Conservation (phyloP, 1,139 yeast species). For the Diutina mesorugosa region DNA sequence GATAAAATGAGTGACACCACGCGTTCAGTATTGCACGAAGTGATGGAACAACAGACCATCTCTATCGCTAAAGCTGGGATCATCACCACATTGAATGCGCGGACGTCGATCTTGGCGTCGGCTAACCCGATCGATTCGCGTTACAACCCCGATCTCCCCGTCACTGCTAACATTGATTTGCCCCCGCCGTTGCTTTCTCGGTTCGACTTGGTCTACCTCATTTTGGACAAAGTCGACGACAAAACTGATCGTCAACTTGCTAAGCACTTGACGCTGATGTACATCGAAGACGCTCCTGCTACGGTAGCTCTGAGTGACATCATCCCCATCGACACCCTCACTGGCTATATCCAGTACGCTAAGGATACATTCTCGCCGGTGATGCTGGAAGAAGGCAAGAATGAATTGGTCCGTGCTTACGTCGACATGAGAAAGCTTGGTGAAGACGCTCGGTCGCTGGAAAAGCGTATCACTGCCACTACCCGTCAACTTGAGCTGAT, state of each 20-base stretch:
- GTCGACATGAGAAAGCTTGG: slow-evolving; percentile 93
- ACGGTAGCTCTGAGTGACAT: slow-evolving; percentile 56
- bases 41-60: slow-evolving; percentile 98
- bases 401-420: slow-evolving; percentile 77
- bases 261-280: slow-evolving; percentile 81
- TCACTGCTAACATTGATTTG: slow-evolving; percentile 84
- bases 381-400: slow-evolving; percentile 68
- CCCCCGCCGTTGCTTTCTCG: slow-evolving; percentile 94
- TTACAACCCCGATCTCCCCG: slow-evolving; percentile 87
- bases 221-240: slow-evolving; percentile 87
- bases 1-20: slow-evolving; percentile 96
- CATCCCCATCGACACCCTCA: slow-evolving; percentile 76
- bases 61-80: slow-evolving; percentile 98
- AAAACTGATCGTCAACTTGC: slow-evolving; percentile 77
- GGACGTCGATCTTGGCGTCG: slow-evolving; percentile 90
- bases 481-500: slow-evolving; percentile 93
- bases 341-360: slow-evolving; percentile 84
- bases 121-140: slow-evolving; percentile 97
- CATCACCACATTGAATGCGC: slow-evolving; percentile 89
- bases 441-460: slow-evolving; percentile 77
- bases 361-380: slow-evolving; percentile 71
- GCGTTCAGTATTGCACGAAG: slow-evolving; percentile 91
- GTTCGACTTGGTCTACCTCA: slow-evolving; percentile 85
- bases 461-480: slow-evolving; percentile 92
- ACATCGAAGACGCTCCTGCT: slow-evolving; percentile 76